Base-by-base conservation (phyloP, 139 green algal genomes). In the Choricystis sp. region DNA sequence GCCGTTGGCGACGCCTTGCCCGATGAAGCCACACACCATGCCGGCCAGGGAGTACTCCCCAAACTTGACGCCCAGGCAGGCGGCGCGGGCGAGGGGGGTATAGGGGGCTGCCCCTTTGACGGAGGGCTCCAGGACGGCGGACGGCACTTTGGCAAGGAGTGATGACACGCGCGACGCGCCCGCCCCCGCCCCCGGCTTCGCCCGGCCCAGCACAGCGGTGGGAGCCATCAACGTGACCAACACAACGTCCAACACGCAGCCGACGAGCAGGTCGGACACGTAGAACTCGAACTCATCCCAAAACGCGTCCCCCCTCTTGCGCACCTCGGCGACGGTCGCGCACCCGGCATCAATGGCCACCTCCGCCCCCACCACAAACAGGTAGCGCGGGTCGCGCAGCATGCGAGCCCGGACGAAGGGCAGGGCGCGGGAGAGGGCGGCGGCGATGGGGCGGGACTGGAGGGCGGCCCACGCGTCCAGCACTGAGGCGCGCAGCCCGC, bases 271-370 rank as follows among this genome's bases (percentile, higher is more conserved):
- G 70, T 97, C 91, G 0, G 80, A 91, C 40, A 95, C 66, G 77
- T 97, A 98, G 58, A 97, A 92, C 69, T 98, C 91, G 76, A 98
- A 94, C 82, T 98, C 88, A 23, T 62, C 63, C 88, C 89, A 98
- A 71, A 98, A 98, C 25, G 95, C 80, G 20, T 90, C 71, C 40
- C 88, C 91, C 25, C 91, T 85, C 82, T 98, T 97, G 71, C 86
- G 79, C 49, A 97, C 79, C 71, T 98, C 91, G 0, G 91, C 91
- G 14, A 97, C 80, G 0, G 91, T 98, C 0, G 90, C 87, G 72
- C 91, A 97, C 5, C 76, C 89, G 82, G 75, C 31, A 31, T 52
- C 40, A 21, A 52, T 52, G 9, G 40, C 40, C 9, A 52, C 40
- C 16, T 52, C 9, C 19, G 56, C 23, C 3, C 30, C 25, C 22